Evolutionary conservation across 2,329 filamentous ascomycete genomes (phyloP), one percentile per base, ranked within the genome.

Genomic region (Basipetospora sp.): DNA sequence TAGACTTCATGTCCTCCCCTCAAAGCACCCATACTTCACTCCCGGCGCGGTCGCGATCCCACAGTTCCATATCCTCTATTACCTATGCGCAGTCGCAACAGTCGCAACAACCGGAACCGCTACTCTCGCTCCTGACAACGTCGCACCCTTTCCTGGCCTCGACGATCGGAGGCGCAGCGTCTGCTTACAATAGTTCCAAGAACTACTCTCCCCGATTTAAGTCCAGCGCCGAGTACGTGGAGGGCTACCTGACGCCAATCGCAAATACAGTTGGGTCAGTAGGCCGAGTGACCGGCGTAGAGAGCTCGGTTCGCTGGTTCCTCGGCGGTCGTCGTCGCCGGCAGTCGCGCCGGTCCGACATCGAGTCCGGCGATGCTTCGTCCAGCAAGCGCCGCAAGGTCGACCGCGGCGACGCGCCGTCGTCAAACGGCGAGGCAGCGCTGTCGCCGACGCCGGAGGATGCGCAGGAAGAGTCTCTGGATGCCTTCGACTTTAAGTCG

Each of bases 181-280:
- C 81, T 2, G 84, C 83, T 1, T 96, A 96, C 54, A 79, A 80
- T 19, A 78, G 72, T 3, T 86, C 83, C 9, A 94, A 96, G 58
- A 84, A 87, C 47, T 92, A 88, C 50, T 92, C 85, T 2, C 86
- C 88, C 0, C 73, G 81, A 2, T 84, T 94, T 53, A 86, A 83
- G 55, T 81, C 82, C n/a, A 75, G 86, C 43, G 88, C 84, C 34
- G 85, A 94, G 54, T 85, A 92, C 49, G 77, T 94, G 15, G 88
- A 96, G 56, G 79, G 83, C 33, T 88, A 84, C 47, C 74, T 94
- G 36, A 83, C 80, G 2, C 86, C 85, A 2, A 75, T 94, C 37
- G 83, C 83, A 37, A 90, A 83, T 51, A 90, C 84, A 0, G 82
- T 94, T 20, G 82, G 83, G 11, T 81, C 76, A 1, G 82, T 94